Percentiles rank a stretch among this genome's conserved stretches.
phyloP scores from a whole-genome alignment of 441 rosid genomes.

The Jatropha podagrica region DNA sequence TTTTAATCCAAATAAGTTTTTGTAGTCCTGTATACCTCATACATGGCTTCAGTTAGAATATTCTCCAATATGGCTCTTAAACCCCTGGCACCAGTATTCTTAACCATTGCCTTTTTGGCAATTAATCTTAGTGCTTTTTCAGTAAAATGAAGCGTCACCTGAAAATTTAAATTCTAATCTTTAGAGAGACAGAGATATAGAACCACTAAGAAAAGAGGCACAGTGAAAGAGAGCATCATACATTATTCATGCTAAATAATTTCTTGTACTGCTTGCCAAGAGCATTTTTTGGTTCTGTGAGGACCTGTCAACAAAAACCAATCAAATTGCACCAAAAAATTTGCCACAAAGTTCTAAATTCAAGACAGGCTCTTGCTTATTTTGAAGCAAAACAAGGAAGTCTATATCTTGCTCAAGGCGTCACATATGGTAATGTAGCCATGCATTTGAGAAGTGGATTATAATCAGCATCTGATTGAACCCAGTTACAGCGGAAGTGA shows the following conservation, averaged over 20 bases:
- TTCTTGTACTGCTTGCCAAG: slow-evolving; percentile 95
- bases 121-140: slow-evolving; percentile 74
- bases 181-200: neutral
- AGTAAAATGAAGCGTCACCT: slow-evolving; percentile 90
- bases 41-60: slow-evolving; percentile 92
- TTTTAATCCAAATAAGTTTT: neutral
- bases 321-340: neutral
- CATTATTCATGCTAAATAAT: slow-evolving; percentile 86
- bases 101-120: slow-evolving; percentile 79
- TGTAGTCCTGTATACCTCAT: slow-evolving; percentile 57
- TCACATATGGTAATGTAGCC: neutral
- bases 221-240: slow-evolving; percentile 30
- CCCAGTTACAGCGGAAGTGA: neutral
- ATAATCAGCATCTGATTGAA: neutral
- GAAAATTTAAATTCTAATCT: slow-evolving; percentile 25
- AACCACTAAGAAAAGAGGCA: slow-evolving; percentile 8
- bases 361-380: slow-evolving; percentile 6
- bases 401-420: neutral
- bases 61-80: slow-evolving; percentile 83
- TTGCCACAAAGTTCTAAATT: neutral
- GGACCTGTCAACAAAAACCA: slow-evolving; percentile 53
- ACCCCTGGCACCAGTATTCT: slow-evolving; percentile 96
- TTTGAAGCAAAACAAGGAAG: slow-evolving; percentile 12
- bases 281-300: slow-evolving; percentile 88
- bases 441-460: neutral